These are phyloP conservation scores for Camelina hispida DNA, from an alignment of 345 rosid species.

Conservation along the genomic window DNA sequence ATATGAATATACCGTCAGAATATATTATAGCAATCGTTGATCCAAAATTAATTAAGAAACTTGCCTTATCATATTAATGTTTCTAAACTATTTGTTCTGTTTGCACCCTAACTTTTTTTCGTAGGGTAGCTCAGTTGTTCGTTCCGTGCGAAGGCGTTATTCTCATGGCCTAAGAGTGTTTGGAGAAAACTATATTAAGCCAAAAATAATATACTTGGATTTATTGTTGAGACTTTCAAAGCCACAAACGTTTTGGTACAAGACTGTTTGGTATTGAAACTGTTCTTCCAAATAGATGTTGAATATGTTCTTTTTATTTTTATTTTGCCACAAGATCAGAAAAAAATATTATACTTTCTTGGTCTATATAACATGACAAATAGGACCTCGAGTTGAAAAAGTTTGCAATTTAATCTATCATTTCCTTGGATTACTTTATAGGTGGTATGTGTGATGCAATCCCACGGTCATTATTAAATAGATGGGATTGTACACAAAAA, in stretches of 20 bases:
- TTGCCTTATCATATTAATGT: neutral
- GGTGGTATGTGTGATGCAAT: slow-evolving; percentile 19
- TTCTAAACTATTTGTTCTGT: neutral
- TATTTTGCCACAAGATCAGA: neutral
- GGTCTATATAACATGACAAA: neutral
- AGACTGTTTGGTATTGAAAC: neutral
- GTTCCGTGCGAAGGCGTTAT: slow-evolving; percentile 18
- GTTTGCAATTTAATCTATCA: neutral
- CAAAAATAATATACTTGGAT: neutral
- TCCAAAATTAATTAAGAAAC: neutral
- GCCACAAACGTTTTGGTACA: neutral
- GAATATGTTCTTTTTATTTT: neutral
- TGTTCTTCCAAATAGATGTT: neutral
- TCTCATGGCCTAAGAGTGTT: slow-evolving; percentile 19
- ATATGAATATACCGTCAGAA: neutral
- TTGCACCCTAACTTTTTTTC: slow-evolving; percentile 14
- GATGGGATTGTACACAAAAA: slow-evolving; percentile 2
- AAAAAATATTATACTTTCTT: neutral
- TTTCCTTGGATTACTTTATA: slow-evolving; percentile 1
- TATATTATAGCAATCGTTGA: neutral
- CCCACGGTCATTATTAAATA: slow-evolving; percentile 24
- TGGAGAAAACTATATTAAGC: slow-evolving; percentile 2
- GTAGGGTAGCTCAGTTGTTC: slow-evolving; percentile 31
- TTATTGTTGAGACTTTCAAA: neutral
- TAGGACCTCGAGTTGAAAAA: neutral